Percentiles rank a stretch among this genome's conserved stretches.
These are phyloP conservation scores for Solanum habrochaites DNA, from an alignment of 257 asterid genomes.

Conservation along the genomic window DNA sequence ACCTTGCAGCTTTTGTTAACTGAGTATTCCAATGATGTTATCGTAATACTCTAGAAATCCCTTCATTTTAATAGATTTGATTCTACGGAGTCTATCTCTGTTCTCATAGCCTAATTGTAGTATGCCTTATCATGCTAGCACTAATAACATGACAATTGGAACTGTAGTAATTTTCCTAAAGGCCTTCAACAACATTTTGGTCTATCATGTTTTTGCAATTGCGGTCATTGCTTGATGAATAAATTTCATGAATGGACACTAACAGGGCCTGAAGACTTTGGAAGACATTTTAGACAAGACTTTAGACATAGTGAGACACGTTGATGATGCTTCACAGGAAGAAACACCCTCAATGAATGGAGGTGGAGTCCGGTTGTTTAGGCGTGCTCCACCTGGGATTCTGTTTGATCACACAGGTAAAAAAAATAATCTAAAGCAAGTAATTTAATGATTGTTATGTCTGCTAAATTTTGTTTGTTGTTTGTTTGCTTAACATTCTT, in stretches of 20 bases:
- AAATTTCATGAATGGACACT: not conserved
- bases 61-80: not conserved
- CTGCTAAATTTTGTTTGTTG: not conserved
- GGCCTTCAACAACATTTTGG: not conserved
- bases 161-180: not conserved
- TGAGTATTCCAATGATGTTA: not conserved
- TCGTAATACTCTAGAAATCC: not conserved
- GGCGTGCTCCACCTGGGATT: conserved; percentile 64
- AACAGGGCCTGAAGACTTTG: conserved; percentile 55
- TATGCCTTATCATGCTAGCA: not conserved
- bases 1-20: not conserved
- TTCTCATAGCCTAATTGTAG: not conserved
- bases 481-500: not conserved
- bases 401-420: conserved; percentile 37
- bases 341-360: conserved; percentile 18
- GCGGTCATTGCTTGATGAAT: not conserved
- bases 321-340: conserved; percentile 11
- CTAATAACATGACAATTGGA: not conserved
- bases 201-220: not conserved
- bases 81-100: not conserved
- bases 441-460: not conserved
- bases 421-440: not conserved
- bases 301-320: conserved; percentile 39
- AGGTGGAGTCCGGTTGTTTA: conserved; percentile 71
- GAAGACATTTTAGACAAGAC: conserved; percentile 44